A percentile compares a stretch with the other conserved stretches of the same genome.
Conservation (phyloP, 306 rosid species). For the Pyrus bretschneideri region DNA sequence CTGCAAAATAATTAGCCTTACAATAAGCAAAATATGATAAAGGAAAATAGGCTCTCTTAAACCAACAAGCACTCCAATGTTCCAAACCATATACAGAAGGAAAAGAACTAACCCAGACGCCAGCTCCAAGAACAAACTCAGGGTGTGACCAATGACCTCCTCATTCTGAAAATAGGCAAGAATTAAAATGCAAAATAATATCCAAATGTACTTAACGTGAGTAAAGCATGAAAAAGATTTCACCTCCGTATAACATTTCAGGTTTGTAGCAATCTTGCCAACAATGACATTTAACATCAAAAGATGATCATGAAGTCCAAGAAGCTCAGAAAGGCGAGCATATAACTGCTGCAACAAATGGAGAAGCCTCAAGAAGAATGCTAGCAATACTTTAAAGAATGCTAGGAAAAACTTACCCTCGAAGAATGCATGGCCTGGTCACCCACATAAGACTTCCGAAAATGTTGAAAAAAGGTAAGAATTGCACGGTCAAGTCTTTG, state of each 20-base stretch:
- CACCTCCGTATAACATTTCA: conserved; percentile 80
- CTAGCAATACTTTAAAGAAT: conserved; percentile 9
- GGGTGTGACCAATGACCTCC: conserved; percentile 94
- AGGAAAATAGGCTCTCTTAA: conserved; percentile 5
- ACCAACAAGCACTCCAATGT: conserved; percentile 15
- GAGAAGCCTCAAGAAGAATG: conserved; percentile 21
- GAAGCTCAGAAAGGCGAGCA: conserved; percentile 78
- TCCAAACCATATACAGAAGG: neutral
- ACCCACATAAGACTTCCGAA: conserved; percentile 90
- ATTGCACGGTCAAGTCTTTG: conserved; percentile 98
- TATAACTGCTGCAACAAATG: conserved; percentile 74
- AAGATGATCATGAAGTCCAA: conserved; percentile 83
- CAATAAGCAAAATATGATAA: neutral
- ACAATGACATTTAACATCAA: conserved; percentile 67
- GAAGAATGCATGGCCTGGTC: conserved; percentile 99
- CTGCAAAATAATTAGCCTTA: conserved; percentile 28
- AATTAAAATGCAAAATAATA: conserved; percentile 4
- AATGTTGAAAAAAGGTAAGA: conserved; percentile 92
- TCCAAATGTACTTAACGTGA: neutral
- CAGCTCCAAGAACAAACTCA: conserved; percentile 92
- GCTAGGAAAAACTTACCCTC: conserved; percentile 49
- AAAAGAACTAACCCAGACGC: conserved; percentile 83
- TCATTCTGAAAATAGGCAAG: conserved; percentile 60
- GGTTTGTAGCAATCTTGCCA: conserved; percentile 83
- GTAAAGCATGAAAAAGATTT: neutral